Base-by-base conservation (phyloP, 768 basidiomycete species). In the Phaeotremella skinneri region DNA sequence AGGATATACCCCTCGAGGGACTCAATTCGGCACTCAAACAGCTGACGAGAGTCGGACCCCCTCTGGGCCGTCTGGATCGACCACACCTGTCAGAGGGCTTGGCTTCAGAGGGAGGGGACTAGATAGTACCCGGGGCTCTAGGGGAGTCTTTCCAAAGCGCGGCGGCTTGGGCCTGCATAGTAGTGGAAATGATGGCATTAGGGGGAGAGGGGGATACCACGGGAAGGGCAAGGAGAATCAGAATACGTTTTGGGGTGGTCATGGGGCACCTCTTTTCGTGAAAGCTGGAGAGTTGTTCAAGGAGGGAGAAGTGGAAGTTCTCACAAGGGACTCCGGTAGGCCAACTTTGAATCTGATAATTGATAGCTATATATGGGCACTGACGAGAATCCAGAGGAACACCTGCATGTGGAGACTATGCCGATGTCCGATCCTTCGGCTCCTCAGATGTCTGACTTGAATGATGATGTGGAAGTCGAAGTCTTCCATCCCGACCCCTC, bases 261-360 rank as follows among this genome's bases (percentile, higher is more conserved):
- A 64, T 20, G 47, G 26, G 11, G 72, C 72, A 3, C 72, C 76
- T 13, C 43, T 74, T 16, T 75, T 75, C 50, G 69, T 75, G 27
- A 77, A 73, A 58, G 76, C 72, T 42, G 74, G 76, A 37, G 73
- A 74, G 55, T 52, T 77, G 43, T 74, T 75, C 63, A 70, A 70
- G 55, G 69, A 73, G 29, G 74, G 73, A 2, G 70, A 73, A 56
- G 71, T 66, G 49, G 71, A 70, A 42, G 52, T 68, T n/a, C 49
- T 68, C 34, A 64, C 62, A 2, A 45, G 57, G n/a, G 61, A 58
- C 26, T 17, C 63, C 34, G 61, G 71, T 70, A 56, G 52, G 69
- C n/a, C n/a, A n/a, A n/a, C n/a, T n/a, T n/a, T n/a, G 11, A 6
- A 5, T 5, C 4, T 58, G 23, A 56, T 32, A 5, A 27, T 39